phyloP scores from a whole-genome alignment of 352 stramenopile genomes.

The Globisporangium recalcitrans region DNA sequence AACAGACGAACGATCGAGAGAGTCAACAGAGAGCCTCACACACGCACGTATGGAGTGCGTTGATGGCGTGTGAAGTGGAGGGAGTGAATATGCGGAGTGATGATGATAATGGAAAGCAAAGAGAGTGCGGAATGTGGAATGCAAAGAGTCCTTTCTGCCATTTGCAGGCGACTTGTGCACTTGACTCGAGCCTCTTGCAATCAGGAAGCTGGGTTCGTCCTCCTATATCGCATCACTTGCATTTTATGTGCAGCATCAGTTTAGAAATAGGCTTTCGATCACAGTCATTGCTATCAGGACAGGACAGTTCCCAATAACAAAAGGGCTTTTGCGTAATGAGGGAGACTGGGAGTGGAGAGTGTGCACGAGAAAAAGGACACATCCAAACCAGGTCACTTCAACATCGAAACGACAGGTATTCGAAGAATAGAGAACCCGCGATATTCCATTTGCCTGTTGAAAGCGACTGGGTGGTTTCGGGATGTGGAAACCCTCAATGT shows the following conservation, averaged over 20 bases:
- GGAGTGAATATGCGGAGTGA: no score
- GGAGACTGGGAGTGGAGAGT: background rate
- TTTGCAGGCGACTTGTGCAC: no score
- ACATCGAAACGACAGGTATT: conserved; percentile 6
- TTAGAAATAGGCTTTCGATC: no score
- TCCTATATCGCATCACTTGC: no score
- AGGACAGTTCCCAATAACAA: no score
- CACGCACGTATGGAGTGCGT: background rate
- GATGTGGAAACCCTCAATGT: background rate
- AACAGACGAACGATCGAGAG: background rate
- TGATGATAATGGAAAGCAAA: no score
- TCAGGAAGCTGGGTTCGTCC: no score
- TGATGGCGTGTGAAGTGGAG: background rate
- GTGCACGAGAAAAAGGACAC: background rate
- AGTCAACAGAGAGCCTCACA: background rate
- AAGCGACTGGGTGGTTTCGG: background rate
- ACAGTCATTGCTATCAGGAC: no score
- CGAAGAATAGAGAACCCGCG: background rate
- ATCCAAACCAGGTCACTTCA: conserved; percentile 2
- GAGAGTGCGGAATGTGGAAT: no score
- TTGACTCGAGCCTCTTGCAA: no score
- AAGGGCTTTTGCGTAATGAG: background rate
- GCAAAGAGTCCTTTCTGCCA: no score
- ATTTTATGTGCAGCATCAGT: no score
- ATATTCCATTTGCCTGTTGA: background rate